phyloP scores from a whole-genome alignment of 768 basidiomycete species.

The Mycena kentingensis region DNA sequence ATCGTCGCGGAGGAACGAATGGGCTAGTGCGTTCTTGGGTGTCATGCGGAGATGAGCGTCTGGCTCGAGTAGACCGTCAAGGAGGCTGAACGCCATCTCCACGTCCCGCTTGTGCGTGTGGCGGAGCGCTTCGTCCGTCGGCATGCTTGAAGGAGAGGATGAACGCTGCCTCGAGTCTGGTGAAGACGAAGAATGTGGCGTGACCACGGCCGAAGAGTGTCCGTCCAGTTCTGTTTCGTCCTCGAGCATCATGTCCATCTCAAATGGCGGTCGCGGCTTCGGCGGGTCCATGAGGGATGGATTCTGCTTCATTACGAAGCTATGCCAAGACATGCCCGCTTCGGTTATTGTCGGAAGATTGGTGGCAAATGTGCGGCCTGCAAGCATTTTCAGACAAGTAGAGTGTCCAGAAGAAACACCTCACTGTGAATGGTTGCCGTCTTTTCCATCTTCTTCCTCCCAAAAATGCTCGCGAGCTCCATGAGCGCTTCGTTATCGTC shows the following conservation, averaged over 20 bases:
- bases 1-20: constrained; percentile 68
- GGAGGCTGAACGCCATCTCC: constrained; percentile 70
- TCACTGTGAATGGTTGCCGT: constrained; percentile 87
- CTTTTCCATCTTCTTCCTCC: constrained; percentile 79
- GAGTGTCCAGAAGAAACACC: constrained; percentile 29
- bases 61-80: constrained; percentile 71
- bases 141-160: constrained; percentile 23
- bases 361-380: constrained; percentile 88
- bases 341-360: constrained; percentile 80
- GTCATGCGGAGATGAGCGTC: constrained; percentile 79
- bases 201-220: constrained; percentile 25
- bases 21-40: constrained; percentile 73
- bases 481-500: constrained; percentile 95
- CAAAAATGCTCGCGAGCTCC: constrained; percentile 90
- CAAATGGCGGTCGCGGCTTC: constrained; percentile 52
- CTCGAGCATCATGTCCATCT: constrained; percentile 49
- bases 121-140: constrained; percentile 14
- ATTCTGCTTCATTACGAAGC: constrained; percentile 78
- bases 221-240: constrained; percentile 27
- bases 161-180: constrained; percentile 17
- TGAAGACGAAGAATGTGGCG: constrained; percentile 38
- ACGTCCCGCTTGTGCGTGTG: constrained; percentile 42
- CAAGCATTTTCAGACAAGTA: constrained; percentile 2
- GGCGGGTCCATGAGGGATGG: constrained; percentile 61
- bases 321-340: constrained; percentile 68